Conservation (phyloP, 768 basidiomycete genomes). For the Leucocoprinus sp. region DNA sequence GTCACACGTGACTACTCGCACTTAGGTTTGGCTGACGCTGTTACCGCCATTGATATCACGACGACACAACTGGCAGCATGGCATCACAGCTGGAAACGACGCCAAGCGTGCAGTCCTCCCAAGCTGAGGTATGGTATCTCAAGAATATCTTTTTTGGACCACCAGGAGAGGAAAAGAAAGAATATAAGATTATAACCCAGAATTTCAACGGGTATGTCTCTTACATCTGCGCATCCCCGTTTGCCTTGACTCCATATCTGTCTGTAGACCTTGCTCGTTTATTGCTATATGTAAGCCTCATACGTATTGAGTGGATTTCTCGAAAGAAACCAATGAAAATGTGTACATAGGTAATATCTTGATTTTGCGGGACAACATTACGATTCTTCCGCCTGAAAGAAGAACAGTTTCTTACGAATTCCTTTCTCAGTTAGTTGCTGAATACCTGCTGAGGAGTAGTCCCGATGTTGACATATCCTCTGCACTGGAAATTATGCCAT, state of each 20-base stretch:
- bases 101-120: conserved; percentile 31
- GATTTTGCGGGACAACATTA: conserved; percentile 75
- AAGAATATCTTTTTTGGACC: conserved; percentile 52
- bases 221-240: neutral
- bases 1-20: neutral
- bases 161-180: conserved; percentile 18
- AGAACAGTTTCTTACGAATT: conserved; percentile 76
- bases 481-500: conserved; percentile 68
- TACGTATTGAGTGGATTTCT: neutral
- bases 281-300: conserved; percentile 73
- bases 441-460: conserved; percentile 60
- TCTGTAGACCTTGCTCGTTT: conserved; percentile 75
- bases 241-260: neutral
- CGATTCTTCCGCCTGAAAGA: conserved; percentile 59
- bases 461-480: conserved; percentile 59
- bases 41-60: neutral
- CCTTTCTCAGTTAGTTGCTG: conserved; percentile 75
- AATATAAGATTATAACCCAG: conserved; percentile 66
- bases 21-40: neutral
- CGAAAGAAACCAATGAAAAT: neutral
- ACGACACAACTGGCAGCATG: too few species aligned
- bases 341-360: conserved; percentile 68
- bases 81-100: conserved; percentile 7
- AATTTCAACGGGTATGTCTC: conserved; percentile 71
- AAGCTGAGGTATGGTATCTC: conserved; percentile 69